A percentile compares a stretch with the other conserved stretches of the same genome.
Evolutionary conservation across 495 filamentous ascomycete species (phyloP).

Genomic region (Penicillium paxilli): DNA sequence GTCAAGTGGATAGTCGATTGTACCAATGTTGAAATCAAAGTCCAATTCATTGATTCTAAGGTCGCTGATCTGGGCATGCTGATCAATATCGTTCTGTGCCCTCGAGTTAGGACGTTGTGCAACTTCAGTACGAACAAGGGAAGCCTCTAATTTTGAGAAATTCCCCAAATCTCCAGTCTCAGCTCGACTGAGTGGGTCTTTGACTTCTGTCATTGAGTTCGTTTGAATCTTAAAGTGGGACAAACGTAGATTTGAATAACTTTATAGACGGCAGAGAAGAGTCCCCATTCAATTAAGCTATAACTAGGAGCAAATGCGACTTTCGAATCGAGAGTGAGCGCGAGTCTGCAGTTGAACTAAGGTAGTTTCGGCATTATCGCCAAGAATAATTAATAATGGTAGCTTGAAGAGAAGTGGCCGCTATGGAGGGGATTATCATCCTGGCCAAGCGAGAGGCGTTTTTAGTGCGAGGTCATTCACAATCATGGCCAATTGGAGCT

Average conservation of each 20-base stretch:
- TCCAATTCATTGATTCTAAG: conserved; percentile 9
- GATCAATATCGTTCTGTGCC: conserved; percentile 8
- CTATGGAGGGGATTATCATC: too few species aligned
- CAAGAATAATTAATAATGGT: too few species aligned
- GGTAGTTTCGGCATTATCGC: too few species aligned
- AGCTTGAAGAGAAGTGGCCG: too few species aligned
- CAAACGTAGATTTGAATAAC: too few species aligned
- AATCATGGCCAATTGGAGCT: too few species aligned
- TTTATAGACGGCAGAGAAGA: background rate
- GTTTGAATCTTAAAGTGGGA: background rate
- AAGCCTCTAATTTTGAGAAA: conserved; percentile 10
- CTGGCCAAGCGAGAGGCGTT: too few species aligned
- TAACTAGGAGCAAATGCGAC: too few species aligned
- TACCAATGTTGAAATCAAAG: conserved; percentile 8
- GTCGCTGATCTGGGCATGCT: conserved; percentile 6
- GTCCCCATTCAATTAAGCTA: too few species aligned
- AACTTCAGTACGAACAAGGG: conserved; percentile 6
- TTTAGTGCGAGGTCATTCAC: too few species aligned
- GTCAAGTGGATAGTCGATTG: conserved; percentile 2
- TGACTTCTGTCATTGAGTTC: background rate
- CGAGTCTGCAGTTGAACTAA: too few species aligned
- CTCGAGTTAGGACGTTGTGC: conserved; percentile 11
- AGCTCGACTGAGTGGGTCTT: conserved; percentile 6
- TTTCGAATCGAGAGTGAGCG: too few species aligned
- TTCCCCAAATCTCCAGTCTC: conserved; percentile 9